Evolutionary conservation across 352 stramenopile genomes (phyloP), one percentile per base, ranked within the genome.

Genomic region (Phytophthora cryptogea): DNA sequence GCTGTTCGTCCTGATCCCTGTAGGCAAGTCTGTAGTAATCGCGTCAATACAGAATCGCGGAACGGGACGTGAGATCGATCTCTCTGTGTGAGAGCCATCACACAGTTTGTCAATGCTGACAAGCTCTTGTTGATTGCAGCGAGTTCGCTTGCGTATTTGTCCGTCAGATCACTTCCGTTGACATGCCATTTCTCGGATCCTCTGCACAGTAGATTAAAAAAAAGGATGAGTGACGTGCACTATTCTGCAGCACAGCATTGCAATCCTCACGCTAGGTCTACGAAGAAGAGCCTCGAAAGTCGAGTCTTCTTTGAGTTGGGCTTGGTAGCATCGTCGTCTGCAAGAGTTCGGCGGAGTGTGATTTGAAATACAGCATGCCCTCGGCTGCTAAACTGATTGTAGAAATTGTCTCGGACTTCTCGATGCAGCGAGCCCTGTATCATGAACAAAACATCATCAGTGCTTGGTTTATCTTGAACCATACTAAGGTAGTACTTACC

Each of bases 301-400:
- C 77, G 68, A 35, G 66, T 86, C 41, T 74, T 72, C 9, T 71
- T 56, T 10, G 35, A 26, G 17, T 14, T 53, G 26, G 30, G 32
- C 27, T 54, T 50, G 40, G 23, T 66, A 23, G 14, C 37, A 9
- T 42, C 31, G 37, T 54, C 32, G 1, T 40, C 28, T 33, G 54
- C 35, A 26, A 69, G 30, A 40, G 76, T 81, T 49, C 63, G 81
- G 1, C 78, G 67, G 7, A 90, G 51, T 0, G 83, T 86, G 46
- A 92, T 66, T 59, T 90, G 77, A 60, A 90, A 92, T 13, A 92
- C 73, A 6, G 81, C 81, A 57, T 92, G 81, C 0, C 83, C 83
- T 49, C 75, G 78, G 37, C 76, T 87, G 26, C 74, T 88, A 56
- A 82, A 75, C 44, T 90, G 76, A 57, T 88, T 89, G 70, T 88